These are phyloP conservation scores for Pythium coloratum DNA, from an alignment of 352 stramenopile genomes.

Conservation along the genomic window DNA sequence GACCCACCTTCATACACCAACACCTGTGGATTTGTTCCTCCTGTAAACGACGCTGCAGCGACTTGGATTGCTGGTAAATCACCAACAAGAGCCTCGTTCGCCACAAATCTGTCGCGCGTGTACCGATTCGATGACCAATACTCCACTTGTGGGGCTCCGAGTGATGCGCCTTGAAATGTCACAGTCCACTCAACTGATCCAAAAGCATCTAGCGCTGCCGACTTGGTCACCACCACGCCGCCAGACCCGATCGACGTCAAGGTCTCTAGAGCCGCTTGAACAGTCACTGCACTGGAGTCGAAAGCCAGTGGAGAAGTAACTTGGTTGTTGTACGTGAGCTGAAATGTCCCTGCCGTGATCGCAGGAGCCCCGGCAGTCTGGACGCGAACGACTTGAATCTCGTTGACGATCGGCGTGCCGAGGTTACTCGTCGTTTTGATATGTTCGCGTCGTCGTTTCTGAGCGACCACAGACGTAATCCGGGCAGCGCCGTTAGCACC, in stretches of 20 bases:
- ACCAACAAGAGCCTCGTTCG: slow-evolving; percentile 51
- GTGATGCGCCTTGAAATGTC: slow-evolving; percentile 51
- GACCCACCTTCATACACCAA: slow-evolving; percentile 37
- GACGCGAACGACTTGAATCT: slow-evolving; percentile 66
- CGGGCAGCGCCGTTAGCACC: slow-evolving; percentile 46
- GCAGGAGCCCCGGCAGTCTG: slow-evolving; percentile 32
- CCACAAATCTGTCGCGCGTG: slow-evolving; percentile 40
- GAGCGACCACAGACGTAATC: slow-evolving; percentile 29
- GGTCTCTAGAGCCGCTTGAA: slow-evolving; percentile 62
- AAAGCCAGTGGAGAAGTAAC: slow-evolving; percentile 64
- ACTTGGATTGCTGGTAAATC: slow-evolving; percentile 41
- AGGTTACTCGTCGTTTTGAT: slow-evolving; percentile 66
- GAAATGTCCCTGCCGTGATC: slow-evolving; percentile 37
- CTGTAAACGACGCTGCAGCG: slow-evolving; percentile 32
- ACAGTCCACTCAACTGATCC: slow-evolving; percentile 51
- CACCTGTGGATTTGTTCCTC: slow-evolving; percentile 32
- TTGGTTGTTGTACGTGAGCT: slow-evolving; percentile 69
- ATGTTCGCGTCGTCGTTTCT: slow-evolving; percentile 53
- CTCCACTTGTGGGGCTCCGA: slow-evolving; percentile 49
- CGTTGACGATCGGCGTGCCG: slow-evolving; percentile 61
- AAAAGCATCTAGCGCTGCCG: slow-evolving; percentile 28
- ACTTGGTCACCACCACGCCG: slow-evolving; percentile 45
- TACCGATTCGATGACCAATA: slow-evolving; percentile 73
- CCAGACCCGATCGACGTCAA: slow-evolving; percentile 50
- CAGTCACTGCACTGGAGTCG: slow-evolving; percentile 45